Evolutionary conservation across 306 rosid genomes (phyloP).

Genomic region (Acacia melanoxylon): DNA sequence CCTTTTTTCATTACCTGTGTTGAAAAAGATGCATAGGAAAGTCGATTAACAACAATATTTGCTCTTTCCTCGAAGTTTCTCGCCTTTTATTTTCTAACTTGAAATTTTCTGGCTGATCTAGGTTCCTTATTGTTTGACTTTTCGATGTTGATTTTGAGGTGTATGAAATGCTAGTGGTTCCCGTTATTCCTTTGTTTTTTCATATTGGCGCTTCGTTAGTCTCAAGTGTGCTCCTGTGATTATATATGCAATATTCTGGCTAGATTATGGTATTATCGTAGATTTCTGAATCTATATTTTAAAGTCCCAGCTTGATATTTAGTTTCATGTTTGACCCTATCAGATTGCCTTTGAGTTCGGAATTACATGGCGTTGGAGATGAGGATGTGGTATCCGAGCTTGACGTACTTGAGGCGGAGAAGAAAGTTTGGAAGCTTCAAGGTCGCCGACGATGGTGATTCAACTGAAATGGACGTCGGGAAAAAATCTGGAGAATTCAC

Average conservation of each 20-base stretch:
- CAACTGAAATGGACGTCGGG: no score
- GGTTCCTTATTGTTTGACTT: slow-evolving; percentile 38
- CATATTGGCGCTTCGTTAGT: neutral
- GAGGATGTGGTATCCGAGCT: no score
- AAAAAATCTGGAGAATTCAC: no score
- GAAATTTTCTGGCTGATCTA: slow-evolving; percentile 29
- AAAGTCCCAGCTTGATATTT: neutral
- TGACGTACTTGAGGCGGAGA: no score
- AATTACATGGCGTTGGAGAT: neutral
- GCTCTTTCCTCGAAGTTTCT: no score
- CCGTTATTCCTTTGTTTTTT: neutral
- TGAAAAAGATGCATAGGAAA: no score
- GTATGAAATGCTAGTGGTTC: neutral
- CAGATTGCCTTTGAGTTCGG: neutral
- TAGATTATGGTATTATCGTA: slow-evolving; percentile 19
- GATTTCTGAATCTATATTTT: neutral
- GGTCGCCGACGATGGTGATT: no score
- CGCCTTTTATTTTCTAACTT: no score
- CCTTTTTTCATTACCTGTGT: no score
- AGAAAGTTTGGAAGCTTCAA: no score
- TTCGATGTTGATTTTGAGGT: slow-evolving; percentile 1
- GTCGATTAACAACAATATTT: no score
- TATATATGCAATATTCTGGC: neutral
- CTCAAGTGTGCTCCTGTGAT: slow-evolving; percentile 7
- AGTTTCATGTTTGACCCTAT: neutral